A percentile compares a stretch with the other conserved stretches of the same genome.
phyloP scores from a whole-genome alignment of 192 early-diverging fungal genomes.

The Umbelopsis isabellina region DNA sequence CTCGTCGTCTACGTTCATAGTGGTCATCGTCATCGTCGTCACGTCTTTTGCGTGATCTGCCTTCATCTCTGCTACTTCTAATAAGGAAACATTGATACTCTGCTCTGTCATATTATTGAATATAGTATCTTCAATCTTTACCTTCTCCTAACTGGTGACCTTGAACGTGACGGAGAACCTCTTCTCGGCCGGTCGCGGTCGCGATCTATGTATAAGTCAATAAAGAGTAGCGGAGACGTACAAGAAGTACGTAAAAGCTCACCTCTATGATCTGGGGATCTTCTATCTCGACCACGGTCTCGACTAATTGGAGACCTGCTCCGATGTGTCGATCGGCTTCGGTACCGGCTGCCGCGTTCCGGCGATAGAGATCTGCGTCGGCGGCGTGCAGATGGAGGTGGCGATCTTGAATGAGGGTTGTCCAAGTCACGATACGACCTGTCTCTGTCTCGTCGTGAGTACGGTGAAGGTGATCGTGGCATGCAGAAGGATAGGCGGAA shows the following conservation, averaged over 20 bases:
- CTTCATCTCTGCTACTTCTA: not conserved
- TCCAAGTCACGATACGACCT: conserved; percentile 20
- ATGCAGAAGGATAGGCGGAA: not conserved
- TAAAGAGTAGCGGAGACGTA: not conserved
- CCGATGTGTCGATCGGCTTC: conserved; percentile 7
- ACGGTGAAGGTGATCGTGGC: conserved; percentile 3
- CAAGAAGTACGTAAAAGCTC: not conserved
- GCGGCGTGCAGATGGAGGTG: not conserved
- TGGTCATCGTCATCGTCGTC: not conserved
- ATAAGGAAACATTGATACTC: not conserved
- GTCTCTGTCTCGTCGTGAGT: conserved; percentile 18
- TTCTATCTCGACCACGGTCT: conserved; percentile 20
- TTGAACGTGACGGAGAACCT: conserved; percentile 26
- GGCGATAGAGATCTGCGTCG: conserved; percentile 15
- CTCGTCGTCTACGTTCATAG: conserved; percentile 9
- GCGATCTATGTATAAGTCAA: not conserved
- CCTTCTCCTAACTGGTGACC: conserved; percentile 3
- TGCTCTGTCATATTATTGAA: not conserved
- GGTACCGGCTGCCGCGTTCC: not conserved
- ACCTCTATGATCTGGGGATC: conserved; percentile 12
- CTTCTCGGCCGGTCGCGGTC: conserved; percentile 26
- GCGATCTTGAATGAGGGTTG: not conserved
- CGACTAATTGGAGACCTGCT: conserved; percentile 17
- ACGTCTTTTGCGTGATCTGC: conserved; percentile 19
- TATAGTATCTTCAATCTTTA: not conserved